Evolutionary conservation across 2,329 filamentous ascomycete genomes (phyloP), one percentile per base, ranked within the genome.

Genomic region (Nemania sp.): DNA sequence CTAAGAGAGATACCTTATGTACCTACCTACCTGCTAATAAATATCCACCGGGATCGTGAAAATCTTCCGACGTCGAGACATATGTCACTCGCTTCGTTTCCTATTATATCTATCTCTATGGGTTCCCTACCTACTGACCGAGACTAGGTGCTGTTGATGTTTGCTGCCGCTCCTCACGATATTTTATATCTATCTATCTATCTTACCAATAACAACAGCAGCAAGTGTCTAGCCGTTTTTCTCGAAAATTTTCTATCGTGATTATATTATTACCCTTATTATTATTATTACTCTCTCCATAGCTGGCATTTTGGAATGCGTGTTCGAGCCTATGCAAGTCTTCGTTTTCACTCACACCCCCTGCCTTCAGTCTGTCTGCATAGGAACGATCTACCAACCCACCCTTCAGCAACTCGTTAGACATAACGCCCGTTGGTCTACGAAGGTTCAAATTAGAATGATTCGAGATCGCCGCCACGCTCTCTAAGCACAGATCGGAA

Each of bases 11-110:
- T 20, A 49, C n/a, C 45, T n/a, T n/a, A n/a, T n/a, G n/a, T n/a
- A n/a, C n/a, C n/a, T n/a, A n/a, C n/a, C n/a, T n/a, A n/a, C n/a
- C n/a, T n/a, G n/a, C n/a, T 49, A 20, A 24, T 71, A 64, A 61
- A 68, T 68, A 68, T 69, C 62, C 66, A 70, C 74, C 73, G 72
- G n/a, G n/a, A 71, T 57, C 58, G 51, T 68, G 67, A 73, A 72
- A 73, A 76, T 73, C 71, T 69, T 72, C 74, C 72, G 73, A 71
- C 57, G 70, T 71, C 70, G 70, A n/a, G n/a, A 73, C 69, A 54
- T 68, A 64, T 51, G 63, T 51, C 64, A 62, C 73, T 70, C 73
- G 66, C 70, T 71, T 71, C 68, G 67, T 70, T 70, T 71, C 74
- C 72, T 74, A 67, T 70, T 69, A 69, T 64, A 72, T 67, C 62